Evolutionary conservation across 1,284 basidiomycete genomes (phyloP).

Genomic region (Ganoderma multipileum): DNA sequence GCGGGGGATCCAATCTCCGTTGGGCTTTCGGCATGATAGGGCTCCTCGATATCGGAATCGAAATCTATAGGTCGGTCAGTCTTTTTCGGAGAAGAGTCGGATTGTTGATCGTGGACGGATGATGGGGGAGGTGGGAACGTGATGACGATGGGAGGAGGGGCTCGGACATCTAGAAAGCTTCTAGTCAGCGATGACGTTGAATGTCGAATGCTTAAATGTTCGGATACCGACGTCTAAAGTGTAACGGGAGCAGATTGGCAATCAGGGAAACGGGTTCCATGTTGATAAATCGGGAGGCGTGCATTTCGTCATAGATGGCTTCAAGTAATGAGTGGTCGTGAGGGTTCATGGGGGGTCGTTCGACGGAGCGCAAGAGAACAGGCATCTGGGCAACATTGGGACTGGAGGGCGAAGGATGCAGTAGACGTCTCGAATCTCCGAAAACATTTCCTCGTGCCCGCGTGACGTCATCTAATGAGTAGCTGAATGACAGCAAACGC

Average conservation of each 20-base stretch:
- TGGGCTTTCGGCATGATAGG: conserved; percentile 9
- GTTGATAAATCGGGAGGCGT: conserved; percentile 70
- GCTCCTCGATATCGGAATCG: background rate
- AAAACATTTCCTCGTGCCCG: conserved; percentile 11
- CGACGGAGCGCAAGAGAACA: conserved; percentile 15
- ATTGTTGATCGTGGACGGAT: background rate
- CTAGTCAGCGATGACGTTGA: background rate
- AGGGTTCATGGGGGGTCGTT: conserved; percentile 52
- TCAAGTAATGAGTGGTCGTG: conserved; percentile 72
- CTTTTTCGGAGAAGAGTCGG: conserved; percentile 3
- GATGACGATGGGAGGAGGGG: conserved; percentile 64
- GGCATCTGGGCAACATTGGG: conserved; percentile 13
- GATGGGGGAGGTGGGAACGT: conserved; percentile 56
- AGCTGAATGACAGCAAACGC: conserved; percentile 23
- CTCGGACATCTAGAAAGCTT: conserved; percentile 58
- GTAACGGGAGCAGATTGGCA: conserved; percentile 58
- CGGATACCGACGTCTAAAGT: conserved; percentile 61
- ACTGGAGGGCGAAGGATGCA: conserved; percentile 15
- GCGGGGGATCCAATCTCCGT: conserved; percentile 7
- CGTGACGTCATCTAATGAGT: conserved; percentile 25
- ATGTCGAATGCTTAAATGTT: background rate
- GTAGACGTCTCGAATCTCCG: conserved; percentile 14
- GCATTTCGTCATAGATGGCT: conserved; percentile 71
- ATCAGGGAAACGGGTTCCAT: conserved; percentile 65
- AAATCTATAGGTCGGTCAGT: too few species aligned